Conservation (phyloP, 208 protist species). For the Angomonas deanei region DNA sequence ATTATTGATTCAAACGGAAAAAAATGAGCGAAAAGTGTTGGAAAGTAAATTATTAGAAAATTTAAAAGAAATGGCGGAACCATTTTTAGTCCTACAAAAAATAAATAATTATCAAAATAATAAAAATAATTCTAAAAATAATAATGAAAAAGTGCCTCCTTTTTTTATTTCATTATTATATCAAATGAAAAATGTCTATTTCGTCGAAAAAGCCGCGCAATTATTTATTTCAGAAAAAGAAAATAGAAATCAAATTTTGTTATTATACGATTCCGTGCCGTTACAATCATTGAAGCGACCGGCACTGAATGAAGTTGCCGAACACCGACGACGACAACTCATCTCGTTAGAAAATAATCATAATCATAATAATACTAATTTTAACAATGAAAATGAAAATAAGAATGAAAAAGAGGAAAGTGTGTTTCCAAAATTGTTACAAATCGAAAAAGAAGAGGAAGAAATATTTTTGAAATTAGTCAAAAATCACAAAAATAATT, state of each 20-base stretch:
- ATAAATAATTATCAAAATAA: not conserved
- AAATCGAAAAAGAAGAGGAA: not conserved
- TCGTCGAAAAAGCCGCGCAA: not conserved
- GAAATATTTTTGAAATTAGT: not conserved
- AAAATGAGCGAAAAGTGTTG: not conserved
- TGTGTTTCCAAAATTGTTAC: not conserved
- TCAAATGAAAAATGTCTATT: not conserved
- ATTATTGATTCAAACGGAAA: not conserved
- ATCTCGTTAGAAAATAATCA: not conserved
- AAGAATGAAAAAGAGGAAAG: not conserved
- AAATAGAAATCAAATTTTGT: not conserved
- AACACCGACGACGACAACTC: not conserved
- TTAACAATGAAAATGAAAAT: not conserved
- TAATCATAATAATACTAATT: not conserved
- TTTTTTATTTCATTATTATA: not conserved
- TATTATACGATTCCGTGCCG: not conserved
- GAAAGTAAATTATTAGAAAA: not conserved
- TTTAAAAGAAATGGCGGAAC: not conserved
- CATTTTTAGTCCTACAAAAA: not conserved
- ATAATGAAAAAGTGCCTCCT: not conserved
- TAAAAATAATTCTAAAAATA: not conserved
- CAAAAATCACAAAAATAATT: not conserved
- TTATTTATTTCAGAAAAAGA: not conserved
- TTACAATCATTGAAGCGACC: not conserved
- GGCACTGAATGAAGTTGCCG: not conserved